Percentiles rank a stretch among this genome's conserved stretches.
These are phyloP conservation scores for Alternaria rosae DNA, from an alignment of 2,329 filamentous ascomycete genomes.

Conservation along the genomic window DNA sequence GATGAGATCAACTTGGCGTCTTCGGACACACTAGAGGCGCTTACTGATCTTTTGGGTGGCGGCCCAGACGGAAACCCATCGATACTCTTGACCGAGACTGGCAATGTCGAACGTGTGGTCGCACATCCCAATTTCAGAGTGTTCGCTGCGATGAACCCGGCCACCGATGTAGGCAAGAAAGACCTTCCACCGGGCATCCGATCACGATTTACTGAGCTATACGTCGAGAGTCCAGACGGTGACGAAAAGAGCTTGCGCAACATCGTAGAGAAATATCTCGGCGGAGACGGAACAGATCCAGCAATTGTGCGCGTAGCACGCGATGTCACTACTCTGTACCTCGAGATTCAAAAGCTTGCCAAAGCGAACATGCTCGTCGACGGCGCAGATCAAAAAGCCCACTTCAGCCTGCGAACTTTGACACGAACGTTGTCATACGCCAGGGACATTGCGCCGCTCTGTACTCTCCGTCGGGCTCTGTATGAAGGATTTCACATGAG, in stretches of 20 bases:
- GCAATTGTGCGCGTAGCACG: slow-evolving; percentile 74
- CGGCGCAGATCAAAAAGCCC: slow-evolving; percentile 92
- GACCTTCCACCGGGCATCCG: slow-evolving; percentile 88
- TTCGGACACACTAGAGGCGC: slow-evolving; percentile 91
- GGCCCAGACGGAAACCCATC: slow-evolving; percentile 77
- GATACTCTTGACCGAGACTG: slow-evolving; percentile 89
- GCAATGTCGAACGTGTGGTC: slow-evolving; percentile 86
- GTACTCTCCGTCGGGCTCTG: slow-evolving; percentile 83
- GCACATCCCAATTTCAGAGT: slow-evolving; percentile 94
- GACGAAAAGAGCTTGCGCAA: slow-evolving; percentile 85
- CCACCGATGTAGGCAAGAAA: slow-evolving; percentile 95
- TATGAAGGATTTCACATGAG: slow-evolving; percentile 99
- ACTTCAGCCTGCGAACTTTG: slow-evolving; percentile 94
- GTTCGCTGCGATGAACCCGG: slow-evolving; percentile 99
- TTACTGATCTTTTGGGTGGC: slow-evolving; percentile 83
- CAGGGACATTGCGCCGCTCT: slow-evolving; percentile 80
- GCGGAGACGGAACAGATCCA: slow-evolving; percentile 69
- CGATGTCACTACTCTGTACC: slow-evolving; percentile 85
- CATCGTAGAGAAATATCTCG: slow-evolving; percentile 89
- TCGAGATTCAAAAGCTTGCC: slow-evolving; percentile 83
- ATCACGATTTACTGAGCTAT: slow-evolving; percentile 94
- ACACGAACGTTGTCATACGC: slow-evolving; percentile 91
- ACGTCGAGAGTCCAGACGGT: slow-evolving; percentile 87
- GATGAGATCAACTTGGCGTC: slow-evolving; percentile 98
- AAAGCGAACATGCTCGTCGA: slow-evolving; percentile 88